Conservation (phyloP, 768 basidiomycete species). For the Dendrothele bispora region DNA sequence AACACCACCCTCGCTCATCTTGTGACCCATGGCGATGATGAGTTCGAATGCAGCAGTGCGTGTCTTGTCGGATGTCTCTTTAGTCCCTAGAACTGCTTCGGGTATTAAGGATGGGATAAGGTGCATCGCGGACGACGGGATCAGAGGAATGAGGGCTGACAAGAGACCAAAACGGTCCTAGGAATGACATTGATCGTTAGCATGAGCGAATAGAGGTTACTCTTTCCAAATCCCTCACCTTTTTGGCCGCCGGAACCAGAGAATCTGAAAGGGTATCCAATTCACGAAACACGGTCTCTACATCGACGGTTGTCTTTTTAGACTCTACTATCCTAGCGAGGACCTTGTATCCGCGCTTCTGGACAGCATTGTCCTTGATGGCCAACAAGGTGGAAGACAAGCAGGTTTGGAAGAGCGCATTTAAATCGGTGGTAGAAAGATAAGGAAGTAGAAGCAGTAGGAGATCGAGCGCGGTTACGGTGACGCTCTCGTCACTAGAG, state of each 20-base stretch:
- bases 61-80: conserved; percentile 94
- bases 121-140: conserved; percentile 75
- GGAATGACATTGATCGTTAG: conserved; percentile 1
- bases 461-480: conserved; percentile 78
- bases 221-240: conserved; percentile 46
- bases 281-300: conserved; percentile 58
- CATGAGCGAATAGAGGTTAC: not conserved
- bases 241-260: conserved; percentile 83
- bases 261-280: conserved; percentile 66
- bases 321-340: conserved; percentile 73
- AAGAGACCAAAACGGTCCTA: conserved; percentile 86
- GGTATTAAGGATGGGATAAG: conserved; percentile 88
- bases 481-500: conserved; percentile 39
- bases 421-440: conserved; percentile 61
- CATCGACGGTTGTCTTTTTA: conserved; percentile 53
- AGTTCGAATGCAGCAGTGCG: conserved; percentile 88
- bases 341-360: conserved; percentile 94
- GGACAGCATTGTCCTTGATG: conserved; percentile 81
- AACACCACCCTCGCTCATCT: conserved; percentile 85
- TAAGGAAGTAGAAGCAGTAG: conserved; percentile 80
- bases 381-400: conserved; percentile 68
- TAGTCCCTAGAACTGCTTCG: conserved; percentile 92
- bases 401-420: conserved; percentile 66
- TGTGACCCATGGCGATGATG: conserved; percentile 87
- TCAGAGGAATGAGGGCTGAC: conserved; percentile 59